These are phyloP conservation scores for Beta macrorhiza DNA, from an alignment of 179 eudicot species.

Conservation along the genomic window DNA sequence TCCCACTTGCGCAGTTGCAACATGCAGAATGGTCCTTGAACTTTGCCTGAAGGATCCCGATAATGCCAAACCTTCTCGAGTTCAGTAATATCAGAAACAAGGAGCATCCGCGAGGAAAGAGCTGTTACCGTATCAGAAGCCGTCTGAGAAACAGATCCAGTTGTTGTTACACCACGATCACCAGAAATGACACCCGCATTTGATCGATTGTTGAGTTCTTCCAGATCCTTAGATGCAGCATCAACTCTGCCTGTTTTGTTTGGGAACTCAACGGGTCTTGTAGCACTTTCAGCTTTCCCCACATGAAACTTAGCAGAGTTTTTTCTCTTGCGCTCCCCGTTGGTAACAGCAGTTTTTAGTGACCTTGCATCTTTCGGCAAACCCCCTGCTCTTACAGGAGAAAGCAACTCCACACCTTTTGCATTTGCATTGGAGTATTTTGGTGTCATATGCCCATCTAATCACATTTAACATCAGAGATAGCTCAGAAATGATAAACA, in stretches of 20 bases:
- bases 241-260: conserved; percentile 27
- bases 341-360: conserved; percentile 25
- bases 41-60: conserved; percentile 47
- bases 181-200: conserved; percentile 33
- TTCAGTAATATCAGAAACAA: conserved; percentile 34
- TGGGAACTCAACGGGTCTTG: conserved; percentile 28
- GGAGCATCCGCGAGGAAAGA: conserved; percentile 31
- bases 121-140: conserved; percentile 41
- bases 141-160: conserved; percentile 33
- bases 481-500: conserved; percentile 2
- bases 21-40: conserved; percentile 54
- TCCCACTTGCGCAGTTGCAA: conserved; percentile 52
- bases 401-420: conserved; percentile 35
- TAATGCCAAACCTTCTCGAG: conserved; percentile 49
- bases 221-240: conserved; percentile 29
- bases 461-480: conserved; percentile 24
- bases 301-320: conserved; percentile 22
- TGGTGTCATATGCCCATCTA: conserved; percentile 49
- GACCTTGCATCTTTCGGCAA: conserved; percentile 27
- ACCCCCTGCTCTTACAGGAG: conserved; percentile 40
- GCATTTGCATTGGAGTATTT: conserved; percentile 32
- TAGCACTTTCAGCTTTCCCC: conserved; percentile 38
- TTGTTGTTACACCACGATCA: conserved; percentile 36
- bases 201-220: conserved; percentile 45
- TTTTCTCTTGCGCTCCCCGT: conserved; percentile 35